Conservation (phyloP, 2,329 filamentous ascomycete species). For the Exophiala lecanii-corni region DNA sequence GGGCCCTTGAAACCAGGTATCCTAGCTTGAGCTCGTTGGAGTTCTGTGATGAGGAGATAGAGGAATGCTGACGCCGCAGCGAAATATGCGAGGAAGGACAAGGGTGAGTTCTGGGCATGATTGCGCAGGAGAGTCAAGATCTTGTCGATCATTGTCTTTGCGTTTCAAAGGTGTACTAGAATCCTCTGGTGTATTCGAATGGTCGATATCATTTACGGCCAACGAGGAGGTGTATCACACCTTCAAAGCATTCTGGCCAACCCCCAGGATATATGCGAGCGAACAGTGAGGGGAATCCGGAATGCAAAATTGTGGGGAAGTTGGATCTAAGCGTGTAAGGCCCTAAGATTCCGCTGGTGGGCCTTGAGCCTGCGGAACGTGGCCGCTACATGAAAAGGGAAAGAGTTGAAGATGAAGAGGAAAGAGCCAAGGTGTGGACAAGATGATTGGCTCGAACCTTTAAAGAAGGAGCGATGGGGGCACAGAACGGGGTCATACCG, state of each 20-base stretch:
- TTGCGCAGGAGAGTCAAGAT: conserved; percentile 9
- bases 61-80: conserved; percentile 25
- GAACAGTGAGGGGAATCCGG: too few species aligned
- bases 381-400: not conserved
- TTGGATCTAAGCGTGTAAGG: not conserved
- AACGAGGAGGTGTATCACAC: too few species aligned
- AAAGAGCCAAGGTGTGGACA: too few species aligned
- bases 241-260: too few species aligned
- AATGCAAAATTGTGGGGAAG: too few species aligned
- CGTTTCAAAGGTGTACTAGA: too few species aligned
- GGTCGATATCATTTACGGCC: too few species aligned
- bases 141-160: conserved; percentile 25
- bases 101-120: conserved; percentile 13
- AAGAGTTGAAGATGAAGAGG: conserved; percentile 1
- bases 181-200: too few species aligned
- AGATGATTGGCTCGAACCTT: too few species aligned
- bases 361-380: not conserved
- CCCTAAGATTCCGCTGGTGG: not conserved
- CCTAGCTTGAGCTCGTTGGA: conserved; percentile 43
- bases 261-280: too few species aligned
- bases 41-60: conserved; percentile 48
- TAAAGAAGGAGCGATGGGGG: too few species aligned
- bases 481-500: too few species aligned
- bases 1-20: conserved; percentile 48
- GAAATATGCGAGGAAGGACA: conserved; percentile 18